These are phyloP conservation scores for Cymbopogon citratus DNA, from an alignment of 176 grass and related monocot genomes.

Conservation along the genomic window DNA sequence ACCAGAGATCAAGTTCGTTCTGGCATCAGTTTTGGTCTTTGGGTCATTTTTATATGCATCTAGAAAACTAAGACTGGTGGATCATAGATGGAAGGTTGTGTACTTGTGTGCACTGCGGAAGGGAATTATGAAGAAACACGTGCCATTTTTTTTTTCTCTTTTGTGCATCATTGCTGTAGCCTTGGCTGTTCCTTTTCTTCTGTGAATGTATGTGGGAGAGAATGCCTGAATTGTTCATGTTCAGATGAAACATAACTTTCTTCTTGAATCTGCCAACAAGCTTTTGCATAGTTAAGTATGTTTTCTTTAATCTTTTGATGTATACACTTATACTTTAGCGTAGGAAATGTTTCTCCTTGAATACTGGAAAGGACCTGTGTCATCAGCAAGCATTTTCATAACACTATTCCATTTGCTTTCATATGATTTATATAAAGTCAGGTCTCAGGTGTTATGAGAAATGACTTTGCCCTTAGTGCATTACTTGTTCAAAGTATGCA, in stretches of 20 bases:
- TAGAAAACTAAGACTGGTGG: background rate
- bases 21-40: background rate
- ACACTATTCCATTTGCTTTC: background rate
- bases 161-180: background rate
- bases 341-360: constrained; percentile 6
- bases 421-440: background rate
- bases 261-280: background rate
- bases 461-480: background rate
- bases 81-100: background rate
- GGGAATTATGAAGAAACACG: background rate
- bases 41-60: background rate
- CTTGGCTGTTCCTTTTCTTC: background rate
- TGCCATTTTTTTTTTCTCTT: background rate
- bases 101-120: background rate
- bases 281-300: background rate
- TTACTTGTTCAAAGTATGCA: background rate
- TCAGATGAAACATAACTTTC: background rate
- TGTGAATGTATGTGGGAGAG: background rate
- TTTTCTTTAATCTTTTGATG: background rate
- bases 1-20: background rate
- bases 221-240: background rate
- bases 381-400: background rate
- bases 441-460: background rate
- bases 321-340: background rate
- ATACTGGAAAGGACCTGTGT: background rate